These are phyloP conservation scores for Volvariella surrecta DNA, from an alignment of 1,284 basidiomycete species.

Conservation along the genomic window DNA sequence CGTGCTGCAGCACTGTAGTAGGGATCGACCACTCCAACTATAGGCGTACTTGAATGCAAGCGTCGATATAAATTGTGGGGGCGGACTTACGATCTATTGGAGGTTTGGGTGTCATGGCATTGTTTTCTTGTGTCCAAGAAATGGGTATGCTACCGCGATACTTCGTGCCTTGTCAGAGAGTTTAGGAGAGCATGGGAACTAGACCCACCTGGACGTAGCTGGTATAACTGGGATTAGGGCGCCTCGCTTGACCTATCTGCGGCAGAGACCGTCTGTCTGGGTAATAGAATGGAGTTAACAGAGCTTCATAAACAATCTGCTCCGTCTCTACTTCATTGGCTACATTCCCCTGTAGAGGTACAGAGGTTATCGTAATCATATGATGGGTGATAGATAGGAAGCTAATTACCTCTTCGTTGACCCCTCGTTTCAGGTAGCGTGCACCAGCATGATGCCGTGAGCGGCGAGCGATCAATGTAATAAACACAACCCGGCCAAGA, in stretches of 20 bases:
- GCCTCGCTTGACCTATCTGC: conserved; percentile 27
- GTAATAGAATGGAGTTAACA: conserved; percentile 87
- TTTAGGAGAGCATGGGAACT: neutral
- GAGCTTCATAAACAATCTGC: conserved; percentile 92
- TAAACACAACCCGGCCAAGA: conserved; percentile 84
- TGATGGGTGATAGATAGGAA: too few species aligned
- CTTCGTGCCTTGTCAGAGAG: conserved; percentile 27
- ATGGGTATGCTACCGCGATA: conserved; percentile 94
- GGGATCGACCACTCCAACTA: conserved; percentile 92
- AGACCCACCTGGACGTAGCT: conserved; percentile 78
- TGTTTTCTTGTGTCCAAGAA: conserved; percentile 94
- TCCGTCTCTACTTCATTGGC: conserved; percentile 99
- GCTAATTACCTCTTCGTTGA: conserved; percentile 72
- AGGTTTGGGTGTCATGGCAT: conserved; percentile 84
- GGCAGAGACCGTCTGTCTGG: conserved; percentile 31
- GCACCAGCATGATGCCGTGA: conserved; percentile 97
- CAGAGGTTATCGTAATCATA: conserved; percentile 4
- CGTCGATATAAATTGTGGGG: neutral
- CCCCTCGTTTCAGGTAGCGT: conserved; percentile 90
- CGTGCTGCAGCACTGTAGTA: conserved; percentile 90
- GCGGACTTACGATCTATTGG: conserved; percentile 82
- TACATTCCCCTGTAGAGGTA: conserved; percentile 77
- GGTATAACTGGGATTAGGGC: conserved; percentile 81
- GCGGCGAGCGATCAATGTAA: conserved; percentile 90
- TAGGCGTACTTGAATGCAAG: conserved; percentile 1